Evolutionary conservation across 2,329 filamentous ascomycete species (phyloP), one percentile per base, ranked within the genome.

Genomic region (Sclerotinia subarctica): DNA sequence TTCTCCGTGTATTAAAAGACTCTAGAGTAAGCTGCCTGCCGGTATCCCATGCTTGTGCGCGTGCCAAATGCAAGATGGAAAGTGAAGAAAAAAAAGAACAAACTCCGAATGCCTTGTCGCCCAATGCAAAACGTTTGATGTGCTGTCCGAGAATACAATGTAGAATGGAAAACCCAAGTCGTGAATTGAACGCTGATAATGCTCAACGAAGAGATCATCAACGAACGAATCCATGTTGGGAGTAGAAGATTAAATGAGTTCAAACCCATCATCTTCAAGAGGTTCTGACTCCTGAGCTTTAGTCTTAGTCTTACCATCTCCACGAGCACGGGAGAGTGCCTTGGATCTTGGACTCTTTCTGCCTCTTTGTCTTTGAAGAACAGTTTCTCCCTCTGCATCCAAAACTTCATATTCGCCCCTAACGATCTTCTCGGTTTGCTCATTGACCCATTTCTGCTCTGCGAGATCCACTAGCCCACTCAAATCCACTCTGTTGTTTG

Each of bases 401-500:
- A 78, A 59, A 24, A 78, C 74, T 70, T 77, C 77, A 57, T 77
- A 78, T 62, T 78, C 77, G 10, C 71, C 73, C 56, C 71, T 72
- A 11, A 78, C 69, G 47, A 78, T 75, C 67, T 72, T 73, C 32
- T 78, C 77, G 2, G 75, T 78, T 67, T 77, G 74, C 65, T 76
- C 73, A 46, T 63, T 73, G 29, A 68, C 68, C 73, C 73, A 78
- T 64, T 73, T 74, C 71, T 74, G 65, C 70, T 78, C 77, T 1
- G 77, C 77, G 5, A 72, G 60, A 29, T 78, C 77, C 17, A 78
- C 73, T 19, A 78, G 65, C 4, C 71, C 69, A 17, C 74, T 74
- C 3, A 78, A 69, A 53, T 73, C 73, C 7, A 77, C 70, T 29
- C 69, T 72, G 10, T 63, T 58, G 51, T 67, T 65, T 26, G 75